A percentile compares a stretch with the other conserved stretches of the same genome.
phyloP scores from a whole-genome alignment of 2,329 filamentous ascomycete species.

The Zasmidium citrigriseum region DNA sequence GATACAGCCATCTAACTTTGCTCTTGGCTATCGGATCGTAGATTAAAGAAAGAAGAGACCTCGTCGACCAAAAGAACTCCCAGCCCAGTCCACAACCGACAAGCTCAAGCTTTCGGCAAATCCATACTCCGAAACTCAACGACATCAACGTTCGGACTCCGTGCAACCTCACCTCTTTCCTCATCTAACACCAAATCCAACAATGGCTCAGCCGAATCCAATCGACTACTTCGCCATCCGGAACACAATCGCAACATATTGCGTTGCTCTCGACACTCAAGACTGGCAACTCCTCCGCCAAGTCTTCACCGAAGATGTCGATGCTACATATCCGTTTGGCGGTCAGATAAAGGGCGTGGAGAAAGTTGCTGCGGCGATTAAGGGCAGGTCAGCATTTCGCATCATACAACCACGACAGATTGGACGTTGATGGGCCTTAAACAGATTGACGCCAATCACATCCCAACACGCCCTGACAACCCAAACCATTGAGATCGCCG shows the following conservation, averaged over 20 bases:
- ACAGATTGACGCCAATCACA: conserved; percentile 42
- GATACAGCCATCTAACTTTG: no score
- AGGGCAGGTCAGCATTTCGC: no score
- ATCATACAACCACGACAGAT: no score
- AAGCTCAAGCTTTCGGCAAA: background rate
- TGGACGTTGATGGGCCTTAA: no score
- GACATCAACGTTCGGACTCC: background rate
- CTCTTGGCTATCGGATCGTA: no score
- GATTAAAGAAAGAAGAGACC: no score
- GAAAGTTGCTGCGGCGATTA: conserved; percentile 36
- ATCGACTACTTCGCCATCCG: conserved; percentile 42
- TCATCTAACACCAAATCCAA: background rate
- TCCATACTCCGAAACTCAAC: background rate
- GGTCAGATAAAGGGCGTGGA: conserved; percentile 36
- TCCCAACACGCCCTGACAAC: conserved; percentile 48
- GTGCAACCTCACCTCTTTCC: background rate
- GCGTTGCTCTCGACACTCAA: conserved; percentile 47
- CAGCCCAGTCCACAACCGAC: no score
- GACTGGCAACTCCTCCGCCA: conserved; percentile 39
- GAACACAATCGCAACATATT: conserved; percentile 46
- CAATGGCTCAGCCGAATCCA: conserved; percentile 17
- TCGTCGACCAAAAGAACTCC: no score
- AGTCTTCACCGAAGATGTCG: conserved; percentile 44
- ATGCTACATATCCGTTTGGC: conserved; percentile 42
- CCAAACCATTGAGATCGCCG: conserved; percentile 39